phyloP scores from a whole-genome alignment of 2,329 filamentous ascomycete genomes.

The Macrophomina tecta region DNA sequence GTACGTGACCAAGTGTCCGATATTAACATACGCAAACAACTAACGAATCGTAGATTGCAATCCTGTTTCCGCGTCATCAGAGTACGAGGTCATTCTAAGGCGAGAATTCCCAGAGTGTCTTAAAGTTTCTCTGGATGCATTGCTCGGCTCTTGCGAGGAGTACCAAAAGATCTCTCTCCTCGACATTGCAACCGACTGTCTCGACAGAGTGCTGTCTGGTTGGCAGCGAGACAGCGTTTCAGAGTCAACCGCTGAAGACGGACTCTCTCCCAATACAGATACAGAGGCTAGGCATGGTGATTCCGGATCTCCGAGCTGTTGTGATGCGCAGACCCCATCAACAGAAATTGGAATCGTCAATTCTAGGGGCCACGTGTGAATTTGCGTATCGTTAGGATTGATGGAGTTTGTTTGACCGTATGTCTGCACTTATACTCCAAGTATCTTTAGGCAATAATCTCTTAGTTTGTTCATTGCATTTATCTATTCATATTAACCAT shows the following conservation, averaged over 20 bases:
- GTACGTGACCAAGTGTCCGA: not conserved
- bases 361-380: too few relatives aligned
- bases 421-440: too few relatives aligned
- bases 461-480: too few relatives aligned
- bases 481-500: too few relatives aligned
- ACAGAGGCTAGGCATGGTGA: not conserved
- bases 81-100: not conserved
- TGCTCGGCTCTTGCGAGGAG: not conserved
- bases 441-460: too few relatives aligned
- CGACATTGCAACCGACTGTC: not conserved
- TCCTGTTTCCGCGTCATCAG: not conserved
- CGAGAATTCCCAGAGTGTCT: not conserved
- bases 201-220: not conserved
- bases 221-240: not conserved
- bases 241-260: not conserved
- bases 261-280: not conserved
- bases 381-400: too few relatives aligned
- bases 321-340: too few relatives aligned
- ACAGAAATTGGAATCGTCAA: too few relatives aligned
- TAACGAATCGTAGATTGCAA: not conserved
- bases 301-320: too few relatives aligned
- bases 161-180: not conserved
- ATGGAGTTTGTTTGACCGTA: too few relatives aligned
- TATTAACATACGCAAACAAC: not conserved
- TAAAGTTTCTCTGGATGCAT: not conserved